Base-by-base conservation (phyloP, 139 green algal species). In the Closterium sp. region DNA sequence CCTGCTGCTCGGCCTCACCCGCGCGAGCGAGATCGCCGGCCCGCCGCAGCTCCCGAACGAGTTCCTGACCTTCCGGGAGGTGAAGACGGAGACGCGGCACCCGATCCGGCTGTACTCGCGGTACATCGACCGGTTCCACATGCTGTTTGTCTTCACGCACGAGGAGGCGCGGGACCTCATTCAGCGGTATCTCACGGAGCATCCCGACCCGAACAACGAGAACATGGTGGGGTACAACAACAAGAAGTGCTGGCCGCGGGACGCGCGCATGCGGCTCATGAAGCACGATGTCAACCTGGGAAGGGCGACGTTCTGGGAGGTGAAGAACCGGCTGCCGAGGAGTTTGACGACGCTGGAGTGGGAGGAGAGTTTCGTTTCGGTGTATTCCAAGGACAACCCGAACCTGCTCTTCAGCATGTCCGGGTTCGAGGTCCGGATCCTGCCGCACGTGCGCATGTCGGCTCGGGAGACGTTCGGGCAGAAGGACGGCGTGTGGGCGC, bases 281-380 rank as follows among this genome's bases (percentile, higher is more conserved):
- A 99, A 99, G 97, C 98, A 99, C 92, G 98, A 99, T 92, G 98
- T 99, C n/a, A 99, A 99, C 96, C 97, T 99, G 73, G 98, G 98
- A 4, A 95, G 98, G 62, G 98, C 98, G 17, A 97, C 95, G 2
- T 96, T 96, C 88, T 96, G 95, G 95, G 95, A 96, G 30, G 91
- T 96, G 17, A 94, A 92, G 91, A 98, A 97, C 91, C 94, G 96
- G 31, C 95, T 99, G 93, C 97, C 97, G 31, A 94, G 97, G 90
- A 97, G 95, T 27, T 92, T 99, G 45, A 99, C 98, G 84, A 99
- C 98, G 28, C 96, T 99, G 88, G 98, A 99, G 92, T 99, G 98
- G 98, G 97, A 99, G 96, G 97, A 97, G 96, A 97, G 94, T 92
- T 99, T 99, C 88, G 97, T 98, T 13, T 97, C 93, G 84, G 98